Conservation (phyloP, 768 basidiomycete species). For the Rhodotorula graminis region DNA sequence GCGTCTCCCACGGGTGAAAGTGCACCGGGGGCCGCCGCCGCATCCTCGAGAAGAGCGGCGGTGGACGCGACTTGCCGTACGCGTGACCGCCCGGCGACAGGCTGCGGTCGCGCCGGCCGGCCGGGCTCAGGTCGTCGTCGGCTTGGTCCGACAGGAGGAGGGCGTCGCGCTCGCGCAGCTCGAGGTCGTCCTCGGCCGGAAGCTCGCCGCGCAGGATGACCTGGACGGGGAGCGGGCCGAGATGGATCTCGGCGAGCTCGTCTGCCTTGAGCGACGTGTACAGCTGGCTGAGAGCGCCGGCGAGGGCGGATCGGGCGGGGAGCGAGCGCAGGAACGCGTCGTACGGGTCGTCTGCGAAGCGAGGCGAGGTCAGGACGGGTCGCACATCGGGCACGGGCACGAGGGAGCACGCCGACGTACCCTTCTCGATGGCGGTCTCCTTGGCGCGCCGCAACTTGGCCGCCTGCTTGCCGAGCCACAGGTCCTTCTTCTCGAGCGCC, state of each 20-base stretch:
- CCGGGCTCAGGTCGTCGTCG: neutral
- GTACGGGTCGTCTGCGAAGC: constrained; percentile 43
- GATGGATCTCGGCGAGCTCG: constrained; percentile 68
- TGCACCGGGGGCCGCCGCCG: constrained; percentile 34
- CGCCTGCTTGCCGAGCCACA: constrained; percentile 79
- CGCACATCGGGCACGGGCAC: too few species aligned
- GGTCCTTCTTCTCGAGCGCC: constrained; percentile 78
- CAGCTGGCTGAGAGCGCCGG: constrained; percentile 67
- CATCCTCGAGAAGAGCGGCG: constrained; percentile 47
- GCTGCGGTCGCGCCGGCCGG: constrained; percentile 4
- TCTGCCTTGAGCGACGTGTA: constrained; percentile 73
- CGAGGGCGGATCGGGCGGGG: constrained; percentile 57
- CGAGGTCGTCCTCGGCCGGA: constrained; percentile 49
- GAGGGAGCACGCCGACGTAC: too few species aligned
- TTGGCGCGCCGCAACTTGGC: constrained; percentile 65
- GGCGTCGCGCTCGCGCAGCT: constrained; percentile 58
- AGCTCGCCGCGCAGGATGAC: constrained; percentile 73
- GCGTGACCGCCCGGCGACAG: constrained; percentile 16
- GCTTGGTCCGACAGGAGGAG: constrained; percentile 13
- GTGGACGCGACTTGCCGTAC: constrained; percentile 12
- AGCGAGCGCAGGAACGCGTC: constrained; percentile 47
- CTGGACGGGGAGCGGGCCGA: constrained; percentile 74
- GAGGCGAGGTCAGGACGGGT: neutral
- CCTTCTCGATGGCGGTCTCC: constrained; percentile 64
- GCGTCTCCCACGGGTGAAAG: constrained; percentile 84